phyloP scores from a whole-genome alignment of 2,329 filamentous ascomycete species.

The Colletotrichum sp. region DNA sequence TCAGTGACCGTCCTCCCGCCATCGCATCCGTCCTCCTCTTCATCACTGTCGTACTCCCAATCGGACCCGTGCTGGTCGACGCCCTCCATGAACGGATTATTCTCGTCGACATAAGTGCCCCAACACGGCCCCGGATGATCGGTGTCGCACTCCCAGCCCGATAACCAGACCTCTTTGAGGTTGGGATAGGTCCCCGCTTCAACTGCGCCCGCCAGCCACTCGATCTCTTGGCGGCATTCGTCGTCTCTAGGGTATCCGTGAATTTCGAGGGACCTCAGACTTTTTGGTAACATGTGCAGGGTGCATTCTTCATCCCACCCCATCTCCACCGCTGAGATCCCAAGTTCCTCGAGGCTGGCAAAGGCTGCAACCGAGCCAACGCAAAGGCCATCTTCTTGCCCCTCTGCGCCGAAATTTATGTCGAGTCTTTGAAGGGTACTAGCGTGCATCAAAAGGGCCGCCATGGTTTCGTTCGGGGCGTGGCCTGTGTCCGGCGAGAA shows the following conservation, averaged over 20 bases:
- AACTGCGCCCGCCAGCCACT: not conserved
- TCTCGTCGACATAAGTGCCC: not conserved
- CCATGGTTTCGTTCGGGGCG: not conserved
- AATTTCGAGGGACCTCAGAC: not conserved
- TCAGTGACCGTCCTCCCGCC: not conserved
- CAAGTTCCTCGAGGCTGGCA: not conserved
- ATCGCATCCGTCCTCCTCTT: not conserved
- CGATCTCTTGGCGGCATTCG: not conserved
- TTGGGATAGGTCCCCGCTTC: not conserved
- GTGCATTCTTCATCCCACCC: not conserved
- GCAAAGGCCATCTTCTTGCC: not conserved
- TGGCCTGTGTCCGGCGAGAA: not conserved
- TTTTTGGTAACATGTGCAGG: not conserved
- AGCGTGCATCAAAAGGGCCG: not conserved
- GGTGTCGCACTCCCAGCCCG: not conserved
- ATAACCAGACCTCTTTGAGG: not conserved
- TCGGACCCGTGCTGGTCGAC: not conserved
- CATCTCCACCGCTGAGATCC: rapidly evolving
- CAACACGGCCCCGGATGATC: not conserved
- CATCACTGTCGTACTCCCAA: not conserved
- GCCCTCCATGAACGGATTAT: not conserved
- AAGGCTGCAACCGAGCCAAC: not conserved
- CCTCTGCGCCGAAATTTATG: not conserved
- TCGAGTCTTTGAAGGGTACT: not conserved
- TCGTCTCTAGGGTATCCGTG: not conserved